Conservation (phyloP, 1,139 yeast species). For the Candida pseudoviswanathii region DNA sequence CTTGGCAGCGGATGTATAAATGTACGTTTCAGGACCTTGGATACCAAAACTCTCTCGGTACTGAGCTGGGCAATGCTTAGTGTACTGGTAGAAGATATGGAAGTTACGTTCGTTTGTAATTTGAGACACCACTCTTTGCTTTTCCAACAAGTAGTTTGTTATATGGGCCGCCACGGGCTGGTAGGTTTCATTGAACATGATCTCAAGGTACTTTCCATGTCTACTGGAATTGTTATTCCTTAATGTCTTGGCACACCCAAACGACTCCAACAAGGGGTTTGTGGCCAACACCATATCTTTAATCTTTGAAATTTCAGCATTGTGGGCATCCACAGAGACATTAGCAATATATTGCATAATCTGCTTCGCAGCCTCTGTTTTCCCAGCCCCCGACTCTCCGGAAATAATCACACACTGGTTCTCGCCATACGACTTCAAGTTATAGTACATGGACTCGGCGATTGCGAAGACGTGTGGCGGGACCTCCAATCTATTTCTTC, state of each 20-base stretch:
- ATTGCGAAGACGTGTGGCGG: conserved; percentile 99
- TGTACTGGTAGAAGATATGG: conserved; percentile 95
- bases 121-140: conserved; percentile 94
- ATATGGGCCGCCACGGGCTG: conserved; percentile 96
- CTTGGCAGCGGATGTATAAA: conserved; percentile 84
- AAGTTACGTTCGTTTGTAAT: conserved; percentile 91
- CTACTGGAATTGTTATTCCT: conserved; percentile 96
- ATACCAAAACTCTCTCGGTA: conserved; percentile 86
- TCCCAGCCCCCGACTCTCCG: conserved; percentile 99
- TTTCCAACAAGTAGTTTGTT: conserved; percentile 91
- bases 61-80: conserved; percentile 85
- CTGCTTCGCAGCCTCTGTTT: conserved; percentile 97
- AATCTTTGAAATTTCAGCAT: conserved; percentile 69
- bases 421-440: conserved; percentile 91
- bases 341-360: conserved; percentile 98
- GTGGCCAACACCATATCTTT: conserved; percentile 98
- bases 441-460: conserved; percentile 96
- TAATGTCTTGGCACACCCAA: conserved; percentile 97
- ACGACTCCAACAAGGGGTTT: conserved; percentile 92
- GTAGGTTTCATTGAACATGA: conserved; percentile 72
- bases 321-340: conserved; percentile 53
- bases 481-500: conserved; percentile 90
- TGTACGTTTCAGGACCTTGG: conserved; percentile 90
- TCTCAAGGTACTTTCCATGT: conserved; percentile 96
- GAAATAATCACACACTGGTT: conserved; percentile 97